Percentiles rank a stretch among this genome's conserved stretches.
Conservation (phyloP, 208 protist species). For the Leishmania amazonensis region DNA sequence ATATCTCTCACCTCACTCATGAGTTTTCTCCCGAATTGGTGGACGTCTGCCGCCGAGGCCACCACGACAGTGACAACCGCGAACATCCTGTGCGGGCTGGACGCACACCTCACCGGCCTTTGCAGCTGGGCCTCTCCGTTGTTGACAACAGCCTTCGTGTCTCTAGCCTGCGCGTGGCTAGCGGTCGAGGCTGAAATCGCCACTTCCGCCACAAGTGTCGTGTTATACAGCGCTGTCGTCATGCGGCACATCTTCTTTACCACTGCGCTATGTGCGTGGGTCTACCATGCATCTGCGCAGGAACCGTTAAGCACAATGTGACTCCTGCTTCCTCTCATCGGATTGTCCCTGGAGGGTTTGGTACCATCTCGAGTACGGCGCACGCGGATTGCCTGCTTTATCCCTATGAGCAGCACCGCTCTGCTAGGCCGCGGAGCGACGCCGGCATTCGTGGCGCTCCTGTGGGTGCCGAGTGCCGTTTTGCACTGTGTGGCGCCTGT, state of each 20-base stretch:
- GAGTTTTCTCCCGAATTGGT: background rate
- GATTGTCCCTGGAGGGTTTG: conserved; percentile 9
- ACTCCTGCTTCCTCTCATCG: conserved; percentile 7
- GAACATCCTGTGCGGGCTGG: conserved; percentile 18
- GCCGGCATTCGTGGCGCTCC: background rate
- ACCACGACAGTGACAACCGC: background rate
- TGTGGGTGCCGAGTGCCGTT: background rate
- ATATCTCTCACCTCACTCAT: background rate
- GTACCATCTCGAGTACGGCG: conserved; percentile 1
- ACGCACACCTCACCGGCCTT: conserved; percentile 18
- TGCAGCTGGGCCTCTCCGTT: conserved; percentile 12
- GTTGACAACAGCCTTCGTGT: conserved; percentile 10
- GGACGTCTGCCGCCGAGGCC: background rate
- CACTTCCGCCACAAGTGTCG: background rate
- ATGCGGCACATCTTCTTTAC: conserved; percentile 15
- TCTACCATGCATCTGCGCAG: conserved; percentile 3
- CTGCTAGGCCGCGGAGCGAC: background rate
- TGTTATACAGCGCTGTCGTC: conserved; percentile 1
- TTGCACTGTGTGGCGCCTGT: no score
- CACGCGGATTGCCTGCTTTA: background rate
- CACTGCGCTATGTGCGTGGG: conserved; percentile 12
- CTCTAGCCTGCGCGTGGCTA: conserved; percentile 11
- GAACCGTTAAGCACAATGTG: background rate
- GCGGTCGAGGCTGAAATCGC: conserved; percentile 4
- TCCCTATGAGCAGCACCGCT: background rate